Percentiles rank a stretch among this genome's conserved stretches.
These are phyloP conservation scores for Fusarium bactridioides DNA, from an alignment of 2,329 filamentous ascomycete genomes.

Conservation along the genomic window DNA sequence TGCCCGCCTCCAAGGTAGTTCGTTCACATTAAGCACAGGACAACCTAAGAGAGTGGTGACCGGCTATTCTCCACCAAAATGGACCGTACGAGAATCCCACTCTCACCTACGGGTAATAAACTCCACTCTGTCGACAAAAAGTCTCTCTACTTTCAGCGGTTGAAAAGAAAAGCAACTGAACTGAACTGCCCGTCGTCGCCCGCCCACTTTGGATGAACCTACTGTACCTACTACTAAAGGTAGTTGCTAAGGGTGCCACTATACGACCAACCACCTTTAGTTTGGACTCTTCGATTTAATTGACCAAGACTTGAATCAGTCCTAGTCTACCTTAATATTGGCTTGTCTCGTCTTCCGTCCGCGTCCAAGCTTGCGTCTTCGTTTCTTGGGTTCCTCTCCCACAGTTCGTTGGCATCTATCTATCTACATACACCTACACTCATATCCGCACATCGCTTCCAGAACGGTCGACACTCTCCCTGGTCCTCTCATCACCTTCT, in stretches of 20 bases:
- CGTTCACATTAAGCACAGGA: not conserved
- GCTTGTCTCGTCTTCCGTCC: conserved; percentile 8
- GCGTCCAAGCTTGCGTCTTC: not conserved
- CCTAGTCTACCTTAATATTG: not conserved
- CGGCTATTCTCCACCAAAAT: conserved; percentile 4
- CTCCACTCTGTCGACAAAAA: conserved; percentile 34
- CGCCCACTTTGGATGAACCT: not conserved
- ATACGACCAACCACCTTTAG: conserved; percentile 36
- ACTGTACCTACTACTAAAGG: not conserved
- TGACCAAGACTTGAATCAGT: not conserved
- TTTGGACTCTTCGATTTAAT: not conserved
- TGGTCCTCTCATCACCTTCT: not conserved
- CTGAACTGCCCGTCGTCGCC: not conserved
- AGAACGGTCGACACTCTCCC: conserved; percentile 14
- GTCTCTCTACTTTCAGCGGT: conserved; percentile 27
- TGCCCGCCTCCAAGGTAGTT: not conserved
- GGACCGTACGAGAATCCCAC: conserved; percentile 17
- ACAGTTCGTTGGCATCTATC: conserved; percentile 21
- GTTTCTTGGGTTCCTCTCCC: conserved; percentile 17
- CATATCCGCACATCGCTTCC: not conserved
- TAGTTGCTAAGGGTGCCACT: conserved; percentile 12
- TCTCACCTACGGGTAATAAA: conserved; percentile 2
- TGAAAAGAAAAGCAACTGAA: not conserved
- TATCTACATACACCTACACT: not conserved
- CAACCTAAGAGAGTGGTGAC: conserved; percentile 1